A percentile compares a stretch with the other conserved stretches of the same genome.
Evolutionary conservation across 2,329 filamentous ascomycete species (phyloP).

Genomic region (Aureobasidium sp.): DNA sequence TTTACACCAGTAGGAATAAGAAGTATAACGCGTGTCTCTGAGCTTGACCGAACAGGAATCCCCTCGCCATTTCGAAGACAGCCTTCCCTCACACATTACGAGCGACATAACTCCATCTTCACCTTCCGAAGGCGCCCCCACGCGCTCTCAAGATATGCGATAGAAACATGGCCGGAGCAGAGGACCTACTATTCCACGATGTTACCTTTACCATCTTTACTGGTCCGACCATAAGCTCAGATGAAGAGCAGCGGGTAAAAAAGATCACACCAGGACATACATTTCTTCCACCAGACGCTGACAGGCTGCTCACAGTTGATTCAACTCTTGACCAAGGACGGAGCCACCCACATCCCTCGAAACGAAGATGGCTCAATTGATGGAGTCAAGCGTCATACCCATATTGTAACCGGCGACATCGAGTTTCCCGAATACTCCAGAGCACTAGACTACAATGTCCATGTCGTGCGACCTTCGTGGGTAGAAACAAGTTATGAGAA

Average conservation of each 20-base stretch:
- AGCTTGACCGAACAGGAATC: not conserved
- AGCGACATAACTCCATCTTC: not conserved
- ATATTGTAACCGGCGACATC: slow-evolving; percentile 67
- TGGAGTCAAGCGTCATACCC: slow-evolving; percentile 43
- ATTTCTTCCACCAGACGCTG: not conserved
- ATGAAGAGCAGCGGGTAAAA: slow-evolving; percentile 15
- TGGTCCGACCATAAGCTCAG: slow-evolving; percentile 25
- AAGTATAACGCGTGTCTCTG: not conserved
- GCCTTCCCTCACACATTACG: not conserved
- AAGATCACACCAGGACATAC: not conserved
- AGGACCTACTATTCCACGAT: slow-evolving; percentile 27
- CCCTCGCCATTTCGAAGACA: not conserved
- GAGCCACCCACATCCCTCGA: slow-evolving; percentile 38
- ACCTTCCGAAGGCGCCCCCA: not conserved
- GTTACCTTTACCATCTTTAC: slow-evolving; percentile 37
- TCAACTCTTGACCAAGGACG: slow-evolving; percentile 37
- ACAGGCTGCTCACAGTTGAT: slow-evolving; percentile 34
- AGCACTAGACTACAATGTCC: slow-evolving; percentile 67
- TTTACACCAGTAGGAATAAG: not conserved
- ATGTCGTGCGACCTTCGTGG: slow-evolving; percentile 78
- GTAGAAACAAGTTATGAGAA: slow-evolving; percentile 61
- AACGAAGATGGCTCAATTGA: slow-evolving; percentile 32
- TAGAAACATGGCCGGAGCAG: not conserved
- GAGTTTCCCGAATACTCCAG: slow-evolving; percentile 84
- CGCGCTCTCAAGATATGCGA: not conserved